Evolutionary conservation across 2,329 filamentous ascomycete genomes (phyloP), one percentile per base, ranked within the genome.

Genomic region (Bipolaris bicolor): DNA sequence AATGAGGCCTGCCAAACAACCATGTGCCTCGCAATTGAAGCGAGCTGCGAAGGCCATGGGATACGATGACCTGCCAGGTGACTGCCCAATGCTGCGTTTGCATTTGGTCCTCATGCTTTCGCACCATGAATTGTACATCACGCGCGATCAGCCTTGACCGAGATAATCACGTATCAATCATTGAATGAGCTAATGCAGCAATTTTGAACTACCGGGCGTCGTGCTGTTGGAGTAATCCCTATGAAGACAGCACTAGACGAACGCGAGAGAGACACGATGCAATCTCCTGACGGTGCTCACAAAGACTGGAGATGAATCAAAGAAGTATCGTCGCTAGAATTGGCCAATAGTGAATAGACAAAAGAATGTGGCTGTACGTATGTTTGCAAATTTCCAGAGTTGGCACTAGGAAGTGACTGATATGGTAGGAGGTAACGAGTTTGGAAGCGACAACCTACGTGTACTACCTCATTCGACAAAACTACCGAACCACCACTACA

Each of bases 1-100:
- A 52, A 62, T 39, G n/a, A 48, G 43, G 47, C 52, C 16, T 39
- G 29, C 29, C 24, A 29, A 46, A 50, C 36, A 33, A 26, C 24
- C 34, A 49, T 57, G 43, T 52, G 56, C 56, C 56, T 62, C 49
- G 22, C 16, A 41, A 26, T 26, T 11, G 20, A 29, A 41, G 44
- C 56, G 44, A 62, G 54, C 60, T 46, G 26, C 10, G 29, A 36
- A 29, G 22, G n/a, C n/a, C 24, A 26, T 43, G 46, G 29, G 40
- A 45, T 39, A 58, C 44, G 47, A 52, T 51, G 58, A 34, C 34
- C 36, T 40, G 41, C 41, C 47, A 47, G 49, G 51, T 60, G 51
- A 44, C 56, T 37, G 52, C 57, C 58, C 66, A 65, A 54, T 22
- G 29, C 43, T 16, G 15, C 55, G 59, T 62, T 64, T 54, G 61